These are phyloP conservation scores for Aspergillus tanneri DNA, from an alignment of 2,329 filamentous ascomycete genomes.

Conservation along the genomic window DNA sequence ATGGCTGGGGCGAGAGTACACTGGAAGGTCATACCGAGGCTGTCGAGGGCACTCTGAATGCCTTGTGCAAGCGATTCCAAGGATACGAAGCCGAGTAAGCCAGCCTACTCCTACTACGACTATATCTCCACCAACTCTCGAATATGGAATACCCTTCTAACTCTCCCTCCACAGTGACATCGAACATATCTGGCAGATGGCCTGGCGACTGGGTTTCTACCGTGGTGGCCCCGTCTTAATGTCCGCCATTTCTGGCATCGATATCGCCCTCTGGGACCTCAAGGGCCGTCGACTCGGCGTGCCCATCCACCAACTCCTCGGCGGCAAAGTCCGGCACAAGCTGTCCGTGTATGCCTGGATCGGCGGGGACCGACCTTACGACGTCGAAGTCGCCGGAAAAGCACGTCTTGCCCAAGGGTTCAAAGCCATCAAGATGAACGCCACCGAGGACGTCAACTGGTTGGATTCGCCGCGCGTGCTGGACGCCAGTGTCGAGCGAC, in stretches of 20 bases:
- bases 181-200: slow-evolving; percentile 76
- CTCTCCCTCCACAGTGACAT: slow-evolving; percentile 58
- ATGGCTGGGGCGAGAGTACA: slow-evolving; percentile 73
- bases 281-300: slow-evolving; percentile 65
- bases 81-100: slow-evolving; percentile 69
- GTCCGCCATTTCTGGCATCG: slow-evolving; percentile 73
- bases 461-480: slow-evolving; percentile 68
- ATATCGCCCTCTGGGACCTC: slow-evolving; percentile 78
- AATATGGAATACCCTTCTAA: neutral
- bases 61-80: slow-evolving; percentile 60
- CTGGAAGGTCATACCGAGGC: slow-evolving; percentile 72
- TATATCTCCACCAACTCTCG: neutral
- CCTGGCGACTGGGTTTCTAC: slow-evolving; percentile 72
- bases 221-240: slow-evolving; percentile 77
- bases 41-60: slow-evolving; percentile 70
- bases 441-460: slow-evolving; percentile 72
- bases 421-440: slow-evolving; percentile 70
- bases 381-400: slow-evolving; percentile 62
- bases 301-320: slow-evolving; percentile 70
- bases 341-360: slow-evolving; percentile 77
- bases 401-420: slow-evolving; percentile 42
- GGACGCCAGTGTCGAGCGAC: slow-evolving; percentile 62
- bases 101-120: neutral
- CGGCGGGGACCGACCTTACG: slow-evolving; percentile 68
- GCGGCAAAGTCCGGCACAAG: slow-evolving; percentile 69